Conservation (phyloP, 2,329 filamentous ascomycete genomes). For the Botryotinia convoluta region DNA sequence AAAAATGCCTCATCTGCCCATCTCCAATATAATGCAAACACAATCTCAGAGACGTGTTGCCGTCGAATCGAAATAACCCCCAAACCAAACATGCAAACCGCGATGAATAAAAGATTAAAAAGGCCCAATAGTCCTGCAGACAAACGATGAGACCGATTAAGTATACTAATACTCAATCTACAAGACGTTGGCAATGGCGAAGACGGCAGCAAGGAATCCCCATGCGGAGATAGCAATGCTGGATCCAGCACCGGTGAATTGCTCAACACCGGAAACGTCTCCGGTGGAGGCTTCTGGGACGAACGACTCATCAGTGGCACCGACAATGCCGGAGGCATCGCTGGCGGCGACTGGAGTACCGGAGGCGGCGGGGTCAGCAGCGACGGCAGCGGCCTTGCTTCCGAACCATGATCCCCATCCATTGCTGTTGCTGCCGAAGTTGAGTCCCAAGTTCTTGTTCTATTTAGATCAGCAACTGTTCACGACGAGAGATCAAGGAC, state of each 20-base stretch:
- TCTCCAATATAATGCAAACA: constrained; percentile 5
- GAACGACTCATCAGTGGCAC: neutral
- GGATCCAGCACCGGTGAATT: constrained; percentile 13
- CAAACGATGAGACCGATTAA: neutral
- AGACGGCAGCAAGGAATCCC: constrained; percentile 9
- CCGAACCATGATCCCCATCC: constrained; percentile 12
- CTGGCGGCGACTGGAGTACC: neutral
- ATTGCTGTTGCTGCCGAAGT: neutral
- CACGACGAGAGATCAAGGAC: too few relatives aligned
- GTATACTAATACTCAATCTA: constrained; percentile 13
- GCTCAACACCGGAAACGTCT: neutral
- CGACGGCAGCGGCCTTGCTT: constrained; percentile 7
- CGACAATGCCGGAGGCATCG: neutral
- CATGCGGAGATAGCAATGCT: constrained; percentile 7
- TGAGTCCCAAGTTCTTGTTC: constrained; percentile 14
- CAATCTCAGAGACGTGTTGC: neutral
- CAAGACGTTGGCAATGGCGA: constrained; percentile 8
- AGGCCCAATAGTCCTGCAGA: neutral
- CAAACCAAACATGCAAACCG: constrained; percentile 2
- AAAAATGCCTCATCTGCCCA: constrained; percentile 8
- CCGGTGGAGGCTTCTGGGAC: neutral
- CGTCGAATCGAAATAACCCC: constrained; percentile 1
- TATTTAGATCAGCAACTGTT: neutral
- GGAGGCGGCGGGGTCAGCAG: neutral
- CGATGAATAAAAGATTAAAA: neutral